A percentile compares a stretch with the other conserved stretches of the same genome.
Evolutionary conservation across 1,139 yeast genomes (phyloP).

Genomic region (Debaryomyces singareniensis): DNA sequence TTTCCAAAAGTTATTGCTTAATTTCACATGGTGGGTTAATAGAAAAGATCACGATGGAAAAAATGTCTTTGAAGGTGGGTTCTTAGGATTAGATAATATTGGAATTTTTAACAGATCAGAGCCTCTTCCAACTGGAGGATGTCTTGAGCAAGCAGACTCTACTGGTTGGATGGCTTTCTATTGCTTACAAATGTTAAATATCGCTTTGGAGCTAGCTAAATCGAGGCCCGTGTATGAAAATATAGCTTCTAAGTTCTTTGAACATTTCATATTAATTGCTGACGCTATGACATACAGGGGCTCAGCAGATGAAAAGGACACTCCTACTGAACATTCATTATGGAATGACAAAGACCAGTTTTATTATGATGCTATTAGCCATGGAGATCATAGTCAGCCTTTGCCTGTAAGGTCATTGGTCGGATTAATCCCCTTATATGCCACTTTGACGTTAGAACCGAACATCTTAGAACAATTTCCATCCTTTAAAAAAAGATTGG

Average conservation of each 20-base stretch:
- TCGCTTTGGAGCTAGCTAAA: conserved; percentile 83
- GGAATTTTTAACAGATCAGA: conserved; percentile 93
- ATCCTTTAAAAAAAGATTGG: conserved; percentile 75
- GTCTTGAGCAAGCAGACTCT: conserved; percentile 89
- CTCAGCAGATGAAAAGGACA: conserved; percentile 37
- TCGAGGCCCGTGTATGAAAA: conserved; percentile 86
- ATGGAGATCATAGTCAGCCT: conserved; percentile 70
- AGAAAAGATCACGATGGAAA: conserved; percentile 86
- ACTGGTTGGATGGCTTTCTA: conserved; percentile 99
- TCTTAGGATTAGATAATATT: conserved; percentile 88
- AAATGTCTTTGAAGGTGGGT: conserved; percentile 93
- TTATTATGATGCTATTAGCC: conserved; percentile 86
- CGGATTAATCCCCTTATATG: conserved; percentile 89
- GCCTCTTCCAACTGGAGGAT: conserved; percentile 91
- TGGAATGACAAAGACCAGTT: conserved; percentile 92
- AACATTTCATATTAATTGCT: conserved; percentile 86
- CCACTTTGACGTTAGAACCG: conserved; percentile 85
- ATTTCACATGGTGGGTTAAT: conserved; percentile 98
- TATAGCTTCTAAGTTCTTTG: conserved; percentile 92
- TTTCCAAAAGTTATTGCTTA: conserved; percentile 82
- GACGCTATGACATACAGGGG: conserved; percentile 86
- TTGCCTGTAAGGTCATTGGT: conserved; percentile 87
- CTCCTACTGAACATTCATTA: conserved; percentile 54
- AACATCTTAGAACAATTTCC: conserved; percentile 76
- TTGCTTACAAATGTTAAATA: conserved; percentile 86